These are phyloP conservation scores for Ophiosphaerella herpotricha DNA, from an alignment of 2,329 filamentous ascomycete genomes.

Conservation along the genomic window DNA sequence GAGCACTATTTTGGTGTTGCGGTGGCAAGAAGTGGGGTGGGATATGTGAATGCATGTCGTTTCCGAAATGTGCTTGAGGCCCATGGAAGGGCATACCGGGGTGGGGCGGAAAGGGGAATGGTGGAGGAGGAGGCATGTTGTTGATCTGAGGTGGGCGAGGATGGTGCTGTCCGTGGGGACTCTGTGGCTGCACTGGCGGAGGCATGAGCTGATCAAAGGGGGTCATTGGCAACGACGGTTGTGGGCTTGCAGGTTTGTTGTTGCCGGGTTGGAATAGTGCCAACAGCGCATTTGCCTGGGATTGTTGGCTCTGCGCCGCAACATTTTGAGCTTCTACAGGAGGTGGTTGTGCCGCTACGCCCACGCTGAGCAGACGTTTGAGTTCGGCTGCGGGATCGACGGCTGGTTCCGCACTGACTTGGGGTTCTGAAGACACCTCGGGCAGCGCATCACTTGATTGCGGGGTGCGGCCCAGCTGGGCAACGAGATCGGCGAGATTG, in stretches of 20 bases:
- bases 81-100: constrained; percentile 35
- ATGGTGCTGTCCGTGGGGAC: constrained; percentile 59
- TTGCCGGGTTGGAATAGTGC: constrained; percentile 55
- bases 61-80: constrained; percentile 26
- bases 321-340: constrained; percentile 41
- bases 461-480: constrained; percentile 34
- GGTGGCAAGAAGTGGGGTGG: constrained; percentile 24
- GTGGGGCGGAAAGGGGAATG: constrained; percentile 53
- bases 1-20: constrained; percentile 11
- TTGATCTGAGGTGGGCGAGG: constrained; percentile 58
- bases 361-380: constrained; percentile 56
- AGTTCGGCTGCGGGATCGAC: constrained; percentile 57
- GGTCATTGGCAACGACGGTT: constrained; percentile 42
- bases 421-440: constrained; percentile 33
- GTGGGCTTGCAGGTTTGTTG: constrained; percentile 18
- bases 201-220: constrained; percentile 60
- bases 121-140: constrained; percentile 55
- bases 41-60: constrained; percentile 28
- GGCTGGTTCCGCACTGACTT: constrained; percentile 16
- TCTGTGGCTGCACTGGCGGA: constrained; percentile 59
- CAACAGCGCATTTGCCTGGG: constrained; percentile 55
- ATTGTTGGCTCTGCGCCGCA: constrained; percentile 30
- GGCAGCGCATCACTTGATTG: constrained; percentile 33
- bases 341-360: constrained; percentile 42
- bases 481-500: constrained; percentile 39